phyloP scores from a whole-genome alignment of 2,329 filamentous ascomycete genomes.

The Beauveria australis region DNA sequence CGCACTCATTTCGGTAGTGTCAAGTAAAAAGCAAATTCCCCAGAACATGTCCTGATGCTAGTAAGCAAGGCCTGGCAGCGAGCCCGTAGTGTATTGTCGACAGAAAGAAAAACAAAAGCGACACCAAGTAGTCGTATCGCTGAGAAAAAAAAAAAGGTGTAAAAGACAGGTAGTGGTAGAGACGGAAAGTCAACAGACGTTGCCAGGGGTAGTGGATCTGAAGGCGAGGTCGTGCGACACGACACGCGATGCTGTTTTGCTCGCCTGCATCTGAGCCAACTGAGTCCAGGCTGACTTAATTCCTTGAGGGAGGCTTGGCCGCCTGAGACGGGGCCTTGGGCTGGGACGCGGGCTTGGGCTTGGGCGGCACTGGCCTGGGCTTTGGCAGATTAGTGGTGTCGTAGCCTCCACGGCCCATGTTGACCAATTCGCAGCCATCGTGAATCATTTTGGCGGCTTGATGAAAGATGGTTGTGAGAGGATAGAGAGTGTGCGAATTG shows the following conservation, averaged over 20 bases:
- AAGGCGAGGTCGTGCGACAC: slow-evolving; percentile 5
- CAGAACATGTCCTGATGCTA: slow-evolving; percentile 24
- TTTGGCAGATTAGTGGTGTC: slow-evolving; percentile 43
- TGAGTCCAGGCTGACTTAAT: slow-evolving; percentile 19
- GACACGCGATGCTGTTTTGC: slow-evolving; percentile 1
- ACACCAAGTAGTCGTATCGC: slow-evolving; percentile 27
- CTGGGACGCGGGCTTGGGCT: slow-evolving; percentile 25
- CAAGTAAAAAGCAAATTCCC: slow-evolving; percentile 11
- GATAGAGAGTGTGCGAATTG: neutral
- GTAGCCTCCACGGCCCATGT: slow-evolving; percentile 45
- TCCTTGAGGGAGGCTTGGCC: too few relatives aligned
- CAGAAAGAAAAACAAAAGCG: slow-evolving; percentile 21
- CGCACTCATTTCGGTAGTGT: slow-evolving; percentile 4
- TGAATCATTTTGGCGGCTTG: slow-evolving; percentile 27
- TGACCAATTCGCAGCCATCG: slow-evolving; percentile 26
- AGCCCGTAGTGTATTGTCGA: slow-evolving; percentile 27
- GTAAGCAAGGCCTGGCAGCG: slow-evolving; percentile 30
- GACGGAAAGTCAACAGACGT: slow-evolving; percentile 15
- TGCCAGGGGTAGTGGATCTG: slow-evolving; percentile 13
- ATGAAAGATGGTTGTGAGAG: too few relatives aligned
- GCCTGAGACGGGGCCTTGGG: too few relatives aligned
- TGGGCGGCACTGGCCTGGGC: slow-evolving; percentile 26
- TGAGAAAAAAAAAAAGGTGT: slow-evolving; percentile 17
- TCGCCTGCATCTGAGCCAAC: neutral
- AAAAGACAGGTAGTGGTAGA: slow-evolving; percentile 17